Conservation (phyloP, 192 early-diverging fungal species). For the Jimgerdemannia lactiflua region DNA sequence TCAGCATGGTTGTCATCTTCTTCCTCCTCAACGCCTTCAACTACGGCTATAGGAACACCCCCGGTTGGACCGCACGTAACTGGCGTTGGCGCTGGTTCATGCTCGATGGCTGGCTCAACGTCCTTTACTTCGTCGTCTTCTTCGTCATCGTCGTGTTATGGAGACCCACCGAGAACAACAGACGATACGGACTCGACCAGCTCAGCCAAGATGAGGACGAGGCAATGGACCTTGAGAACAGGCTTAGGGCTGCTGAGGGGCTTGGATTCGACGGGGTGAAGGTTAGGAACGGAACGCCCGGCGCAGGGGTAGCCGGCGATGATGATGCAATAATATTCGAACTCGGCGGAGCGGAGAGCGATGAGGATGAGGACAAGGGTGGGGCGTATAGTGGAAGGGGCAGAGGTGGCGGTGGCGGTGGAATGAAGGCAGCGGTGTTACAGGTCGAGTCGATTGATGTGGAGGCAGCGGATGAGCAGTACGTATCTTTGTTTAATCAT, state of each 20-base stretch:
- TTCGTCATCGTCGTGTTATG: conserved; percentile 81
- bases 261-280: conserved; percentile 48
- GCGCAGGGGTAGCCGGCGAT: conserved; percentile 25
- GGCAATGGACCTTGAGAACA: conserved; percentile 63
- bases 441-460: too few relatives aligned
- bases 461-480: too few relatives aligned
- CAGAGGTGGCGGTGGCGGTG: too few relatives aligned
- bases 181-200: conserved; percentile 88
- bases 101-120: conserved; percentile 89
- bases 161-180: conserved; percentile 91
- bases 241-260: conserved; percentile 39
- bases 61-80: conserved; percentile 66
- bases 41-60: conserved; percentile 60
- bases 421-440: too few relatives aligned
- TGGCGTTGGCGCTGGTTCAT: conserved; percentile 92
- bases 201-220: conserved; percentile 70
- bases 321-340: conserved; percentile 55
- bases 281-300: conserved; percentile 27
- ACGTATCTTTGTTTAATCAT: too few relatives aligned
- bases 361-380: conserved; percentile 42
- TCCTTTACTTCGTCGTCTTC: conserved; percentile 83
- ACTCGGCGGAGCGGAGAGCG: conserved; percentile 61
- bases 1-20: conserved; percentile 68
- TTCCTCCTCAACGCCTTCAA: conserved; percentile 84
- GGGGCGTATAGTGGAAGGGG: too few relatives aligned